A percentile compares a stretch with the other conserved stretches of the same genome.
Conservation (phyloP, 2,329 filamentous ascomycete genomes). For the Colletotrichum spinosum region DNA sequence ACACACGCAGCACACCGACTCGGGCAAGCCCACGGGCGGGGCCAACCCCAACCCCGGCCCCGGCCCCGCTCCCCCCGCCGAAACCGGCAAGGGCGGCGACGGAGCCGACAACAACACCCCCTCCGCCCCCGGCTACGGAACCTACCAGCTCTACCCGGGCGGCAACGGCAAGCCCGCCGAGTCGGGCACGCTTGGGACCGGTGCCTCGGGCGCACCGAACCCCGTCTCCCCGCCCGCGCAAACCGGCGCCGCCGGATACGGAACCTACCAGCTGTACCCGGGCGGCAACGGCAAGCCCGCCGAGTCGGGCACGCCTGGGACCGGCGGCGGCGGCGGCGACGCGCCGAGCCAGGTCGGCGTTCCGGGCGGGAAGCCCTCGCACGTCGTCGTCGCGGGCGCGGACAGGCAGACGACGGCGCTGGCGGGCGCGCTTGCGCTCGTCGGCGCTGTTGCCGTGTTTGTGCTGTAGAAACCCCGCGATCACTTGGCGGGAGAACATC, state of each 20-base stretch:
- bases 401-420: conserved; percentile 10
- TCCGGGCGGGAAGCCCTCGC: not conserved
- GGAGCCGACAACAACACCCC: too few relatives aligned
- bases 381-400: conserved; percentile 32
- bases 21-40: too few relatives aligned
- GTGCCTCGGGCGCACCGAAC: conserved; percentile 5
- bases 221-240: conserved; percentile 11
- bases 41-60: too few relatives aligned
- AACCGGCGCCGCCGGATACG: conserved; percentile 8
- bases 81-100: too few relatives aligned
- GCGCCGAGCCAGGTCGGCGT: not conserved
- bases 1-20: too few relatives aligned
- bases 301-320: not conserved
- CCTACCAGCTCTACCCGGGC: not conserved
- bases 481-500: too few relatives aligned
- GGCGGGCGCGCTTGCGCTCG: conserved; percentile 20
- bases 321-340: not conserved
- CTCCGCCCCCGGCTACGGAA: not conserved
- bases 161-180: not conserved
- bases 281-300: not conserved
- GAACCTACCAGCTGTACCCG: conserved; percentile 1
- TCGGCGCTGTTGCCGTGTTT: conserved; percentile 22
- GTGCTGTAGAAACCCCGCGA: conserved; percentile 11
- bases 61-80: not conserved
- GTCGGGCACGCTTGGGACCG: not conserved